phyloP scores from a whole-genome alignment of 352 stramenopile species.

The Globisporangium paddicum region DNA sequence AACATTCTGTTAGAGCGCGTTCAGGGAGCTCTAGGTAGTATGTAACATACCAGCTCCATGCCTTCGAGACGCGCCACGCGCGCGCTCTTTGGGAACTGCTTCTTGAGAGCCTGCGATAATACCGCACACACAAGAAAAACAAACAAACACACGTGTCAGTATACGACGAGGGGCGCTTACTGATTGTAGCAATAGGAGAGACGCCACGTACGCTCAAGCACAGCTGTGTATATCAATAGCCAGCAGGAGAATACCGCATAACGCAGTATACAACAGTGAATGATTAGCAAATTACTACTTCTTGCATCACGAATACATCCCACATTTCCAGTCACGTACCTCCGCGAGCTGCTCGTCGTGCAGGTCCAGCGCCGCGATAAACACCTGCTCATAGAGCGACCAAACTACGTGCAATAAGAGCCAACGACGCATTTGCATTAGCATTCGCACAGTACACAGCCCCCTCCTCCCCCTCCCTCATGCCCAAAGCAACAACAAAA shows the following conservation, averaged over 20 bases:
- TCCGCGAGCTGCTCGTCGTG: slow-evolving; percentile 48
- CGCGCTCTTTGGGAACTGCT: slow-evolving; percentile 56
- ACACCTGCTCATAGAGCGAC: slow-evolving; percentile 63
- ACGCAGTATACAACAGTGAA: not conserved
- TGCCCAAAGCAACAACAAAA: slow-evolving; percentile 6
- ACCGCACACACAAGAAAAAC: not conserved
- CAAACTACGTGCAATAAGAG: too few species aligned
- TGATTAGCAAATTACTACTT: not conserved
- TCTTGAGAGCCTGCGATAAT: slow-evolving; percentile 28
- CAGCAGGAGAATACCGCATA: not conserved
- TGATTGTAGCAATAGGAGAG: not conserved
- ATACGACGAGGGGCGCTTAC: not conserved
- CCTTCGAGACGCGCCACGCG: slow-evolving; percentile 51
- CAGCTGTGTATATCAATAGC: not conserved
- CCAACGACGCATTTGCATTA: not conserved
- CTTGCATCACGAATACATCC: not conserved
- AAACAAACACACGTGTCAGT: not conserved
- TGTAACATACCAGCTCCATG: slow-evolving; percentile 50
- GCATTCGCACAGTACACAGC: not conserved
- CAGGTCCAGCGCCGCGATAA: slow-evolving; percentile 57
- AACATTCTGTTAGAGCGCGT: too few species aligned
- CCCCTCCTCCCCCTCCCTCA: not conserved
- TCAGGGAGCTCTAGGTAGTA: too few species aligned
- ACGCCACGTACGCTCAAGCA: slow-evolving; percentile 13
- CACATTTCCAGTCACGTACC: slow-evolving; percentile 8